Evolutionary conservation across 2,329 filamentous ascomycete genomes (phyloP).

Genomic region (Arthroderma sp.): DNA sequence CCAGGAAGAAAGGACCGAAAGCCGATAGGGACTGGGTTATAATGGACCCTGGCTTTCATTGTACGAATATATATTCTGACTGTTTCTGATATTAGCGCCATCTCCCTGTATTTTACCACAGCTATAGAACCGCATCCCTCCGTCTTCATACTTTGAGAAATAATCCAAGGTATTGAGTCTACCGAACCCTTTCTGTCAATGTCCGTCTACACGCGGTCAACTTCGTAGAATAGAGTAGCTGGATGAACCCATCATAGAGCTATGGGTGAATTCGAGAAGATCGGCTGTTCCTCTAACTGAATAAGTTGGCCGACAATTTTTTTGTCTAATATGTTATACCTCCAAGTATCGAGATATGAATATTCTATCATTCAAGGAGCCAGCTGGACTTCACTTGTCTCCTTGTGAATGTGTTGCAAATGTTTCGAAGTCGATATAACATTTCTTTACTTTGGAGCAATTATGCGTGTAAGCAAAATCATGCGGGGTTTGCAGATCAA

Average conservation of each 20-base stretch:
- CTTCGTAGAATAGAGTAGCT: not conserved
- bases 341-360: too few relatives aligned
- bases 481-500: not conserved
- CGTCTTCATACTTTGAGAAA: not conserved
- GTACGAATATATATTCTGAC: not conserved
- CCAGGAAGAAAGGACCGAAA: not conserved
- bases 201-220: not conserved
- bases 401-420: not conserved
- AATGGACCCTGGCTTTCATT: not conserved
- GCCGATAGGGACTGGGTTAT: not conserved
- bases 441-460: not conserved
- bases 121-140: not conserved
- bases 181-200: not conserved
- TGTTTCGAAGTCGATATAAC: not conserved
- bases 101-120: not conserved
- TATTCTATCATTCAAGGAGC: not conserved
- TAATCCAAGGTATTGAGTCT: not conserved
- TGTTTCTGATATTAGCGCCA: not conserved
- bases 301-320: too few relatives aligned
- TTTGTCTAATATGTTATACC: too few relatives aligned
- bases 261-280: too few relatives aligned
- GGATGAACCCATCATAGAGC: too few relatives aligned
- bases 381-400: not conserved
- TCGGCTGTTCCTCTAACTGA: too few relatives aligned
- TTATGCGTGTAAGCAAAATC: not conserved